A percentile compares a stretch with the other conserved stretches of the same genome.
These are phyloP conservation scores for Torulaspora globosa DNA, from an alignment of 1,139 yeast genomes.

Conservation along the genomic window DNA sequence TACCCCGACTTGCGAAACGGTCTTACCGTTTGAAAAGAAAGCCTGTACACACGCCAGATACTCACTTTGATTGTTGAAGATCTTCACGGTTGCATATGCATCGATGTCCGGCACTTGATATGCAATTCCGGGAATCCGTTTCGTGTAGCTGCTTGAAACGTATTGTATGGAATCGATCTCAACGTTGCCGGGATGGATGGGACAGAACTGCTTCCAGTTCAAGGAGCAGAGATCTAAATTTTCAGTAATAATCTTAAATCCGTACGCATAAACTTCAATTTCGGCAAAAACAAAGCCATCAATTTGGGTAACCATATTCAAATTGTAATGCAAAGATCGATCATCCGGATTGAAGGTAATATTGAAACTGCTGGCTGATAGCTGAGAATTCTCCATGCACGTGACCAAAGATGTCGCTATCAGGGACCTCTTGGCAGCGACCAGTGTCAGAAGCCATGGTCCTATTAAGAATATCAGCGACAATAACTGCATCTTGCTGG, in stretches of 20 bases:
- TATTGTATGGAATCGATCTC: conserved; percentile 64
- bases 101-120: conserved; percentile 75
- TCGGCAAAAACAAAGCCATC: conserved; percentile 55
- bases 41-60: conserved; percentile 66
- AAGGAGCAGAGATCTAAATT: conserved; percentile 53
- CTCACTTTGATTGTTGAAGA: conserved; percentile 41
- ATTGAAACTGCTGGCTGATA: conserved; percentile 61
- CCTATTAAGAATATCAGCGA: conserved; percentile 10
- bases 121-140: conserved; percentile 65
- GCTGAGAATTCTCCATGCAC: conserved; percentile 64
- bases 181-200: conserved; percentile 64
- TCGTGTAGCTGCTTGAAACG: conserved; percentile 45
- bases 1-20: conserved; percentile 70
- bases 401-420: conserved; percentile 66
- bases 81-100: conserved; percentile 57
- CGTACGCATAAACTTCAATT: conserved; percentile 69
- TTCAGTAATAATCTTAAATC: conserved; percentile 56
- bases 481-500: conserved; percentile 8
- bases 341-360: conserved; percentile 67
- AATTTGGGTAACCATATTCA: conserved; percentile 60
- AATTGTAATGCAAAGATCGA: conserved; percentile 53
- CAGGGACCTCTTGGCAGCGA: conserved; percentile 41
- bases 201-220: conserved; percentile 74
- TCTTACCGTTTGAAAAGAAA: conserved; percentile 64
- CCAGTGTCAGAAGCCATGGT: conserved; percentile 10